Percentiles rank a stretch among this genome's conserved stretches.
phyloP scores from a whole-genome alignment of 805 yeast genomes.

The Lipomyces sp. region DNA sequence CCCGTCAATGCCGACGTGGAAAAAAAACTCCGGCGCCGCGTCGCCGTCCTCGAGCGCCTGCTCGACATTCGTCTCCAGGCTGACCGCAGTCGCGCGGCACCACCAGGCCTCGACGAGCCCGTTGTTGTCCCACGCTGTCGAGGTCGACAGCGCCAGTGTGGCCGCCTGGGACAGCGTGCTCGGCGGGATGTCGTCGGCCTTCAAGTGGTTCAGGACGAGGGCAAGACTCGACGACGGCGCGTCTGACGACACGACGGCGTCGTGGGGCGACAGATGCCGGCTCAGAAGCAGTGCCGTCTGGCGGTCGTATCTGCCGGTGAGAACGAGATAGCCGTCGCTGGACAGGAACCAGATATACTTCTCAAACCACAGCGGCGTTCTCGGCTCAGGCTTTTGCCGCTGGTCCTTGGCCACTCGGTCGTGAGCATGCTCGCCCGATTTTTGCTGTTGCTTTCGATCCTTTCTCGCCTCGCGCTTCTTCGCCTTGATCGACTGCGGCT shows the following conservation, averaged over 20 bases:
- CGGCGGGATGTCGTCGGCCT: conserved; percentile 65
- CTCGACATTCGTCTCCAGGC: conserved; percentile 20
- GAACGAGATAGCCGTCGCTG: conserved; percentile 78
- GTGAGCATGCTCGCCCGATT: not conserved
- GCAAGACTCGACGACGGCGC: conserved; percentile 71
- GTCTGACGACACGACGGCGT: conserved; percentile 70
- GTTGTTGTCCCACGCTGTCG: conserved; percentile 88
- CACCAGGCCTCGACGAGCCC: conserved; percentile 71
- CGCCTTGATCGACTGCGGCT: conserved; percentile 9
- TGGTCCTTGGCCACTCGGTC: not conserved
- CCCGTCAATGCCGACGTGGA: not conserved
- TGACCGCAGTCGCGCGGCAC: conserved; percentile 15
- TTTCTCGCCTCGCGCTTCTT: conserved; percentile 20
- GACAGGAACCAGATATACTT: conserved; percentile 94
- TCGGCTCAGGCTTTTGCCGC: not conserved
- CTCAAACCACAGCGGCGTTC: conserved; percentile 80
- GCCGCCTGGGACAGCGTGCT: conserved; percentile 88
- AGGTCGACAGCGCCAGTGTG: conserved; percentile 70
- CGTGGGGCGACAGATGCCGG: conserved; percentile 70
- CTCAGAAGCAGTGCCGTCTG: conserved; percentile 80
- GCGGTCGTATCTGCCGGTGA: conserved; percentile 78
- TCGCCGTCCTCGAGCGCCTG: conserved; percentile 3
- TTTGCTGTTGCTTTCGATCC: conserved; percentile 14
- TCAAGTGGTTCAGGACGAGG: conserved; percentile 73
- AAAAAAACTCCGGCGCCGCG: not conserved